These are phyloP conservation scores for Diaporthe sp. DNA, from an alignment of 2,329 filamentous ascomycete genomes.

Conservation along the genomic window DNA sequence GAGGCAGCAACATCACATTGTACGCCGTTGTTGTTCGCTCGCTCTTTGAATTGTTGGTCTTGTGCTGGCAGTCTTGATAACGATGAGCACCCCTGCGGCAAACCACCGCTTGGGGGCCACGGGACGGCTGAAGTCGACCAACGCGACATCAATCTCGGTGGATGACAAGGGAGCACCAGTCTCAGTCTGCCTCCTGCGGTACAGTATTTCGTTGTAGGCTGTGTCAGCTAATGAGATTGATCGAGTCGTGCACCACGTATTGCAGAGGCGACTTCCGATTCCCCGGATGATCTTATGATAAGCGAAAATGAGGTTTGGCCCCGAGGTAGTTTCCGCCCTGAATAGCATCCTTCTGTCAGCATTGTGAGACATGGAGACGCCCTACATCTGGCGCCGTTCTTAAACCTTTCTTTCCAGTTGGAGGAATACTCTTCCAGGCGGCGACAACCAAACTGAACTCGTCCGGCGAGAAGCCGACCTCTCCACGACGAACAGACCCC, in stretches of 20 bases:
- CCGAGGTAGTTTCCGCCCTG: slow-evolving; percentile 1
- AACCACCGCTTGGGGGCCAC: background rate
- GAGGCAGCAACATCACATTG: background rate
- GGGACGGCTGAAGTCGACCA: background rate
- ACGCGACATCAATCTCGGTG: background rate
- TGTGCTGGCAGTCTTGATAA: background rate
- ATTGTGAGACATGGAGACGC: slow-evolving; percentile 7
- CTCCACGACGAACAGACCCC: background rate
- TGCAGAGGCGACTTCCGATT: slow-evolving; percentile 8
- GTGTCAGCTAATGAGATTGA: background rate
- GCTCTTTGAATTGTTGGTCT: background rate
- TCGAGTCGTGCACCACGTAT: background rate
- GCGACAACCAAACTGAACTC: background rate
- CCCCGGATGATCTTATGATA: slow-evolving; percentile 5
- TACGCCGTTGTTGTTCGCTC: too few relatives aligned
- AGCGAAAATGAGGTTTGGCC: slow-evolving; percentile 1
- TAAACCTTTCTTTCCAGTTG: background rate
- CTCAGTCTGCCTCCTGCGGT: background rate
- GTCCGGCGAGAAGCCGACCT: background rate
- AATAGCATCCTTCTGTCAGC: background rate
- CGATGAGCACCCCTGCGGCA: background rate
- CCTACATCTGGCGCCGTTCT: background rate
- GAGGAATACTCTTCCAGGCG: background rate
- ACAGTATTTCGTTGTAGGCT: background rate
- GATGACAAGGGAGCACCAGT: background rate